Percentiles rank a stretch among this genome's conserved stretches.
phyloP scores from a whole-genome alignment of 805 yeast genomes.

The Metschnikowia gelsemii region DNA sequence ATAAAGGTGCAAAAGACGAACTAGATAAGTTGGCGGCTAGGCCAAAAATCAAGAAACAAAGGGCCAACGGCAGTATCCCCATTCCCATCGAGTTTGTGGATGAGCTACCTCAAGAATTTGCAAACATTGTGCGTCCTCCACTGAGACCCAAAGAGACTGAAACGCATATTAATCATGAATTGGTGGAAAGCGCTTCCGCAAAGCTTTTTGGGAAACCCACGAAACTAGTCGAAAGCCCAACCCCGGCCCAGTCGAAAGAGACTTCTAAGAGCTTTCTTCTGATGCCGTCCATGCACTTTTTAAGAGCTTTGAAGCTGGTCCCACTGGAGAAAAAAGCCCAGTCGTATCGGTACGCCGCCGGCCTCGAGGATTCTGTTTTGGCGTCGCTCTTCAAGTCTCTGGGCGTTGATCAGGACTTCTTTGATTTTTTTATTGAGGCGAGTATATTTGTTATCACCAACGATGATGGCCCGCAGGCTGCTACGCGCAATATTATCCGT shows the following conservation, averaged over 20 bases:
- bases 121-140: conserved; percentile 6
- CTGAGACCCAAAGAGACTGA: neutral
- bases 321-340: conserved; percentile 26
- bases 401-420: conserved; percentile 51
- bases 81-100: conserved; percentile 45
- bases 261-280: conserved; percentile 16
- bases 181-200: conserved; percentile 8
- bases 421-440: conserved; percentile 50
- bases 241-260: neutral
- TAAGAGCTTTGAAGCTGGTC: conserved; percentile 27
- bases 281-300: conserved; percentile 27
- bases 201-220: conserved; percentile 17
- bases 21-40: conserved; percentile 20
- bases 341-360: conserved; percentile 40
- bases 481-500: conserved; percentile 11
- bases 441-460: conserved; percentile 14
- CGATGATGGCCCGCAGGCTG: neutral
- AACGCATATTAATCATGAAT: neutral
- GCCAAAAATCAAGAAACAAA: conserved; percentile 14
- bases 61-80: conserved; percentile 4
- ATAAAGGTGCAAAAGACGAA: conserved; percentile 39
- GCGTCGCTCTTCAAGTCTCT: conserved; percentile 35
- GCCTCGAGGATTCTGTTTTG: conserved; percentile 26
- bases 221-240: too few relatives aligned
- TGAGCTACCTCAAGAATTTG: conserved; percentile 36